Conservation (phyloP, 2,329 filamentous ascomycete genomes). For the Knoxdaviesia capensis region DNA sequence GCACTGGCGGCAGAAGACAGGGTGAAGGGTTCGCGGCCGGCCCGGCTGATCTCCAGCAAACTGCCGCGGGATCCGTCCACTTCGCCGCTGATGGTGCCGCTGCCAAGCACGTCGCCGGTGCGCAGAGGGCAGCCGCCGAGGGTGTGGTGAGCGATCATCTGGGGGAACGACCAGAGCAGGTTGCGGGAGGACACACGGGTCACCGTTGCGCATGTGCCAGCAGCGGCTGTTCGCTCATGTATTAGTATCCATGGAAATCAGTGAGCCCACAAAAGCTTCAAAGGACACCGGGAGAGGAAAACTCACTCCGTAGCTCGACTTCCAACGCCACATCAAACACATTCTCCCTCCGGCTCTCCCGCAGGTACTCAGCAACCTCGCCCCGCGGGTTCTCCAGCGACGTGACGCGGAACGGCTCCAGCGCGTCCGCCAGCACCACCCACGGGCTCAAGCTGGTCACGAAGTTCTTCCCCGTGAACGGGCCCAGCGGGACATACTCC, state of each 20-base stretch:
- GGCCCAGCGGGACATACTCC: constrained; percentile 36
- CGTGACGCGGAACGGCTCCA: constrained; percentile 11
- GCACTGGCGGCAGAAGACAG: constrained; percentile 7
- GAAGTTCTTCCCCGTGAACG: constrained; percentile 36
- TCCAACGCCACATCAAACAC: constrained; percentile 5
- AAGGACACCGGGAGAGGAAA: background rate
- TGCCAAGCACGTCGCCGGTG: constrained; percentile 50
- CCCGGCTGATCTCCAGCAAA: constrained; percentile 22
- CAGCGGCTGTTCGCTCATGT: too few relatives aligned
- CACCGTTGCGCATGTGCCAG: background rate
- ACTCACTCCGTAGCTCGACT: constrained; percentile 5
- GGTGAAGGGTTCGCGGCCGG: constrained; percentile 21
- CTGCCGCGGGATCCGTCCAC: constrained; percentile 17
- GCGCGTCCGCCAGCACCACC: constrained; percentile 33
- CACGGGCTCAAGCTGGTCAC: constrained; percentile 34
- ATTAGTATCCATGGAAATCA: too few relatives aligned
- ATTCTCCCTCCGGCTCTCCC: constrained; percentile 2
- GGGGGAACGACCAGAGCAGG: constrained; percentile 54
- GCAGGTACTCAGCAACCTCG: constrained; percentile 6
- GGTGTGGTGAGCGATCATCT: constrained; percentile 61
- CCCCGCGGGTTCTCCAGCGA: constrained; percentile 5
- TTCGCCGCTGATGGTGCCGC: constrained; percentile 17
- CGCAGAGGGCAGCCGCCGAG: constrained; percentile 50
- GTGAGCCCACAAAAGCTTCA: too few relatives aligned
- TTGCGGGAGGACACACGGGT: constrained; percentile 7